These are phyloP conservation scores for Serendipita indica DNA, from an alignment of 768 basidiomycete genomes.

Conservation along the genomic window DNA sequence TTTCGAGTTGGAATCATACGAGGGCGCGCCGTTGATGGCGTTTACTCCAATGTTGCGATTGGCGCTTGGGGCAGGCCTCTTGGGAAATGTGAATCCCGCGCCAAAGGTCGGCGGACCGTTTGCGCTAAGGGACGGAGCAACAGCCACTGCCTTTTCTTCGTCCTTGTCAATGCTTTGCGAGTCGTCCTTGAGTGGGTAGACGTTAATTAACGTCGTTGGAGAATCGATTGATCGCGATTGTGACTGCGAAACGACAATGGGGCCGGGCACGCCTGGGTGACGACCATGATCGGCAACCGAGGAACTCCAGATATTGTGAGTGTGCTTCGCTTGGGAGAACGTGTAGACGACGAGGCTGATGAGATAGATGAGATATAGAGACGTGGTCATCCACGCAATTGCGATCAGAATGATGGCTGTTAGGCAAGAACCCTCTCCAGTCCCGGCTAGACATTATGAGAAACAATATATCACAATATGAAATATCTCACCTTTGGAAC, in stretches of 20 bases:
- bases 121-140: not conserved
- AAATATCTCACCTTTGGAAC: not conserved
- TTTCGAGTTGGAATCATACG: not conserved
- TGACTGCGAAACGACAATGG: not conserved
- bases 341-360: not conserved
- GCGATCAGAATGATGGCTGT: not conserved
- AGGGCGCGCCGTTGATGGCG: slow-evolving; percentile 5
- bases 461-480: too few relatives aligned
- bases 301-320: slow-evolving; percentile 3
- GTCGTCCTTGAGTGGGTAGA: not conserved
- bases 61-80: not conserved
- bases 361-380: slow-evolving; percentile 1
- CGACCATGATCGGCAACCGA: not conserved
- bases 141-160: not conserved
- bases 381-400: not conserved
- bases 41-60: not conserved
- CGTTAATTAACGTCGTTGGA: not conserved
- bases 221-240: not conserved
- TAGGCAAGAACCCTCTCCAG: not conserved
- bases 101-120: slow-evolving; percentile 4
- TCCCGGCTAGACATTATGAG: not conserved
- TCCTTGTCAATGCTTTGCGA: not conserved
- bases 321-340: not conserved
- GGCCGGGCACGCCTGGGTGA: not conserved
- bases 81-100: not conserved